A percentile compares a stretch with the other conserved stretches of the same genome.
Evolutionary conservation across 1,284 basidiomycete species (phyloP).

Genomic region (Megacollybia platyphylla): DNA sequence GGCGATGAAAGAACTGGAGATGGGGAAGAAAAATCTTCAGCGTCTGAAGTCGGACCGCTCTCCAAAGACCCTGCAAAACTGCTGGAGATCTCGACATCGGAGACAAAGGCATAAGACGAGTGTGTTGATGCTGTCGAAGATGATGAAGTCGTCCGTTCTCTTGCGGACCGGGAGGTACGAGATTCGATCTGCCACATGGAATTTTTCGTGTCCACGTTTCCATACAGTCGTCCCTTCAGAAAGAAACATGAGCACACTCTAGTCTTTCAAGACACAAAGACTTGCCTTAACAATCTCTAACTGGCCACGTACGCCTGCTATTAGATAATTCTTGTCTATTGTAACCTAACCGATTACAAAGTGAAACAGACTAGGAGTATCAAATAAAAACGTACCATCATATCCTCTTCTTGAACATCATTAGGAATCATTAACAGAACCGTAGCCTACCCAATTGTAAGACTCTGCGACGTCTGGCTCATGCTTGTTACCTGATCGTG

Average conservation of each 20-base stretch:
- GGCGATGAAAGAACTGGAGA: constrained; percentile 53
- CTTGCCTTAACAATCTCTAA: constrained; percentile 50
- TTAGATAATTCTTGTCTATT: constrained; percentile 55
- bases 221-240: constrained; percentile 55
- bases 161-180: constrained; percentile 33
- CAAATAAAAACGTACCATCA: constrained; percentile 33
- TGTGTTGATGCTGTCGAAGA: constrained; percentile 61
- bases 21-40: constrained; percentile 39
- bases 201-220: constrained; percentile 43
- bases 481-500: constrained; percentile 46
- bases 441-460: constrained; percentile 41
- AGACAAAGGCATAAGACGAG: constrained; percentile 67
- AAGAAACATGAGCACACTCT: constrained; percentile 1
- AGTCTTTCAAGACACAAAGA: constrained; percentile 1
- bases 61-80: constrained; percentile 70
- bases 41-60: constrained; percentile 54
- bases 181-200: constrained; percentile 71
- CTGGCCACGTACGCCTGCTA: constrained; percentile 59
- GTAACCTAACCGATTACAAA: constrained; percentile 36
- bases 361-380: constrained; percentile 1
- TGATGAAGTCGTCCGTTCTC: constrained; percentile 63
- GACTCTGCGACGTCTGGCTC: constrained; percentile 6
- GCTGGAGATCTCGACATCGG: constrained; percentile 68
- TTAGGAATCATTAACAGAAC: constrained; percentile 62
- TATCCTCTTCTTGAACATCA: constrained; percentile 55